Base-by-base conservation (phyloP, 225 moss, liverwort and hornwort genomes). In the Antitrichia curtipendula region DNA sequence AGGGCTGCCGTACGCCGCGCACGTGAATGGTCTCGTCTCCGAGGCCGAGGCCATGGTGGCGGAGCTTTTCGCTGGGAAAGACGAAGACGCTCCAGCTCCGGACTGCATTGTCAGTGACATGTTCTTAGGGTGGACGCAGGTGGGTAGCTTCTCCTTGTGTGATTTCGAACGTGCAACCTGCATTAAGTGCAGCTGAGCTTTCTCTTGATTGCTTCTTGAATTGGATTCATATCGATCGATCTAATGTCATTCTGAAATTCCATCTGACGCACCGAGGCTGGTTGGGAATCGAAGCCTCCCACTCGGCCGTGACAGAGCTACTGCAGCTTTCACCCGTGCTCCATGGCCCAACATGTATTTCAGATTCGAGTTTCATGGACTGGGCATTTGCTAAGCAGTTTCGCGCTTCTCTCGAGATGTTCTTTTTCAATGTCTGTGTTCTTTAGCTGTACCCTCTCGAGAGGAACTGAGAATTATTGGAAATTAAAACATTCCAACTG, bases 51-150 rank as follows among this genome's bases (percentile, higher is more conserved):
- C 40, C 50, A 40, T 90, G 82, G 22, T 90, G 64, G 59, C 75
- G 61, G 85, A 80, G 32, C 84, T 90, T 14, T 78, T 88, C 38
- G 34, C 58, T 61, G 80, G 52, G 75, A 40, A 88, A 34, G 64
- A 76, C 29, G 76, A 75, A 9, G 38, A 56, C 18, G 69, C 53
- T 19, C 90, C 85, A 40, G 59, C 80, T 59, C 90, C 90, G 27
- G 59, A 18, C 60, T 88, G 90, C 82, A 85, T 90, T 52, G 75
- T 90, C 69, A 88, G 88, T 40, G 90, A 88, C 59, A 88, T 90
- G 90, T 90, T 90, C 70, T 52, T 88, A 8, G 88, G 90, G 60
- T 90, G 90, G 90, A 90, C 90, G 75, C 90, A 90, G 90, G 90
- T 84, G 87, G 56, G 82, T 57, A 28, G 17, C 49, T 17, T 16